These are phyloP conservation scores for Cladobotryum mycophilum DNA, from an alignment of 2,329 filamentous ascomycete genomes.

Conservation along the genomic window DNA sequence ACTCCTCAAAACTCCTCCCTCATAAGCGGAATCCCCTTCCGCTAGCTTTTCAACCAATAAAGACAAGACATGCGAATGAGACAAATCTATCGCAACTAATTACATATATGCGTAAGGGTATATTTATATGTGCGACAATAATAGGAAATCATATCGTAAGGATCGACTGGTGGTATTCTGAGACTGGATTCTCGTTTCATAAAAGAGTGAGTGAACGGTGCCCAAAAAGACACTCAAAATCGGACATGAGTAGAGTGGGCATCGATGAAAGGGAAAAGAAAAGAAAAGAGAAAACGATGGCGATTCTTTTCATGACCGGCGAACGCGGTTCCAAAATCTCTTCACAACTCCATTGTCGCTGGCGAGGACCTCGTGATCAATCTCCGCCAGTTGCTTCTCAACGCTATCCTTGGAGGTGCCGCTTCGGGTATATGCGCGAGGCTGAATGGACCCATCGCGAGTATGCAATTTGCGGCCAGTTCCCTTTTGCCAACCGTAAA, in stretches of 20 bases:
- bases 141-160: conserved; percentile 2
- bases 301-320: conserved; percentile 30
- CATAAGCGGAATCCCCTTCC: too few relatives aligned
- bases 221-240: neutral
- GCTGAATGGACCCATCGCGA: conserved; percentile 28
- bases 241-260: neutral
- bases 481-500: conserved; percentile 60
- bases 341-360: conserved; percentile 51
- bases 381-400: conserved; percentile 46
- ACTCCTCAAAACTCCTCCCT: too few relatives aligned
- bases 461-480: conserved; percentile 35
- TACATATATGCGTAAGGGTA: conserved; percentile 7
- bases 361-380: conserved; percentile 41
- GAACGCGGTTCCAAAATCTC: conserved; percentile 58
- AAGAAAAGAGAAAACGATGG: neutral
- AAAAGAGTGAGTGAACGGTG: neutral
- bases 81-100: neutral
- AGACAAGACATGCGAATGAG: neutral
- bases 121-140: conserved; percentile 8
- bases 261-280: neutral
- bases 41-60: neutral
- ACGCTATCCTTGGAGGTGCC: conserved; percentile 45
- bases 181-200: neutral
- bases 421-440: conserved; percentile 25
- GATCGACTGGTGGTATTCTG: neutral